phyloP scores from a whole-genome alignment of 192 early-diverging fungal species.

The Phycomyces blakesleeanus region DNA sequence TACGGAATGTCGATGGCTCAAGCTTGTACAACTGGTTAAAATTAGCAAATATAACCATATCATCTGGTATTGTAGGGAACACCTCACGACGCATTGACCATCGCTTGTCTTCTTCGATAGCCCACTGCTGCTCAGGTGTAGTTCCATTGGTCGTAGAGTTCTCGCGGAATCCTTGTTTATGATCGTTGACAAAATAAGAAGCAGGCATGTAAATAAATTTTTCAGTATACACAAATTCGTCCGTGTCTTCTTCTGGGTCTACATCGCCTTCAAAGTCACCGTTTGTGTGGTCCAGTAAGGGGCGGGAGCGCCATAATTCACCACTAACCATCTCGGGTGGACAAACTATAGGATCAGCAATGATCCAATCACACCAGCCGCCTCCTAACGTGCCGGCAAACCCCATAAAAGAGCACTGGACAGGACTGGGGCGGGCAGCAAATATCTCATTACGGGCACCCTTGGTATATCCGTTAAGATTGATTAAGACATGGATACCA shows the following conservation, averaged over 20 bases:
- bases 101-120: conserved; percentile 72
- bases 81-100: conserved; percentile 82
- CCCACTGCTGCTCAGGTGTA: conserved; percentile 45
- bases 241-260: conserved; percentile 51
- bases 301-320: conserved; percentile 51
- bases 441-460: conserved; percentile 92
- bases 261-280: conserved; percentile 52
- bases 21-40: conserved; percentile 97
- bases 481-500: conserved; percentile 84
- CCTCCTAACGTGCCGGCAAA: conserved; percentile 91
- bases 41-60: conserved; percentile 90
- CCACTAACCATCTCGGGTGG: conserved; percentile 65
- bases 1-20: conserved; percentile 80
- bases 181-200: conserved; percentile 93
- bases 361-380: conserved; percentile 81
- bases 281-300: conserved; percentile 35
- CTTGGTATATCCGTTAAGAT: conserved; percentile 97
- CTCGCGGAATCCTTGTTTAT: conserved; percentile 87
- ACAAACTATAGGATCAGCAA: conserved; percentile 70
- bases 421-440: conserved; percentile 84
- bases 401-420: conserved; percentile 90
- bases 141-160: conserved; percentile 8
- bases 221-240: conserved; percentile 81
- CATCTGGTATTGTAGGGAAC: conserved; percentile 78
- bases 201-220: conserved; percentile 89